phyloP scores from a whole-genome alignment of 192 early-diverging fungal genomes.

The Backusella macrospora region DNA sequence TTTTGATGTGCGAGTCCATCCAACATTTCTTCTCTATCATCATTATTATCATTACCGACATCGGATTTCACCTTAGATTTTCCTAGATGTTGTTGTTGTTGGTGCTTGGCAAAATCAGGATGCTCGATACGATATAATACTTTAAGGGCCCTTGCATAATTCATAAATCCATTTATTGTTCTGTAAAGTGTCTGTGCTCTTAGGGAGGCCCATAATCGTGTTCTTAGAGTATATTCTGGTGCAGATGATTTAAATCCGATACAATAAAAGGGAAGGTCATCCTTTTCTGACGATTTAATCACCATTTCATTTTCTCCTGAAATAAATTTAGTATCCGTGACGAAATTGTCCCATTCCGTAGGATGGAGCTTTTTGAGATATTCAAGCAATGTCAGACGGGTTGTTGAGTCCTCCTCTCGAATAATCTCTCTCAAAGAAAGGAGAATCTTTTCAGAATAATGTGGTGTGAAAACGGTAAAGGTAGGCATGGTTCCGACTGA shows the following conservation, averaged over 20 bases:
- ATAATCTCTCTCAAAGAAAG: slow-evolving; percentile 74
- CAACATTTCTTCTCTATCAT: slow-evolving; percentile 47
- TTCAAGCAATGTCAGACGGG: slow-evolving; percentile 68
- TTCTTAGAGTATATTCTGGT: slow-evolving; percentile 68
- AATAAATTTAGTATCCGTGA: slow-evolving; percentile 71
- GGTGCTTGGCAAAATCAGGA: slow-evolving; percentile 53
- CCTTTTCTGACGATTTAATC: slow-evolving; percentile 39
- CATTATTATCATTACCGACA: slow-evolving; percentile 38
- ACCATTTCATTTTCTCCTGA: slow-evolving; percentile 50
- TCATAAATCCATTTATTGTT: slow-evolving; percentile 74
- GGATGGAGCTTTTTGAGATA: slow-evolving; percentile 66
- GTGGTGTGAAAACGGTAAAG: slow-evolving; percentile 72
- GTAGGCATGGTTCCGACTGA: slow-evolving; percentile 69
- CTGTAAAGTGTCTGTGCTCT: slow-evolving; percentile 75
- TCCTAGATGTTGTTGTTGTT: not conserved
- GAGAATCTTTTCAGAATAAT: slow-evolving; percentile 74
- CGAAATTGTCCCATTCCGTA: slow-evolving; percentile 79
- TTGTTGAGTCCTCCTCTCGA: slow-evolving; percentile 68
- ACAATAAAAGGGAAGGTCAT: slow-evolving; percentile 69
- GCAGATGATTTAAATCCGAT: slow-evolving; percentile 70
- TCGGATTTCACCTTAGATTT: not conserved
- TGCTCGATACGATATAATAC: slow-evolving; percentile 68
- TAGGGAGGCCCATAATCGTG: slow-evolving; percentile 74
- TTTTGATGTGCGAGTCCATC: slow-evolving; percentile 66
- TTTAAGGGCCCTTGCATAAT: slow-evolving; percentile 72